Evolutionary conservation across 176 grass and related monocot species (phyloP), one percentile per base, ranked within the genome.

Genomic region (Bromus sterilis): DNA sequence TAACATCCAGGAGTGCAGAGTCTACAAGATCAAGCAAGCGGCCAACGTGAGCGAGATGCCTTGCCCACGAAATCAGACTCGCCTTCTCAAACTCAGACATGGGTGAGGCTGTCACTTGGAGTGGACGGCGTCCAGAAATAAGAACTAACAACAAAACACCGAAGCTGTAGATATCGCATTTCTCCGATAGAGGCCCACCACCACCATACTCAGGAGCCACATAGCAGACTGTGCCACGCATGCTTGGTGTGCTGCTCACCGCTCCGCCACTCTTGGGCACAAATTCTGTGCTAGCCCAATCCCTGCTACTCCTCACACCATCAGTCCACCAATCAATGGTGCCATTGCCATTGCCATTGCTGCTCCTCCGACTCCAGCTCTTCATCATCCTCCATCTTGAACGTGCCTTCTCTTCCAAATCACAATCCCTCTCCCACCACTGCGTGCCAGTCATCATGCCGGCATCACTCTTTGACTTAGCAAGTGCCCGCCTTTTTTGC

Each of bases 161-260:
- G 14, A 91, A 99, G 56, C 96, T 99, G 62, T 99, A 99, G 63
- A 99, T 95, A 77, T 99, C 96, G 42, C 96, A 99, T 78, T 99
- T 99, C 63, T 95, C 96, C 30, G 93, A 99, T 74, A 95, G 85
- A 40, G 87, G 89, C 21, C 91, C 93, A 10, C 96, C 93, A 0
- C 93, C 88, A 39, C 91, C 89, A 0, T 93, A 91, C 70, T 99
- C 96, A 18, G 96, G 96, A 53, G 96, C 96, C 30, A 93, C 96
- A 86, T 99, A 99, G 76, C 96, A 99, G 78, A 95, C 91, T 0
- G 96, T 99, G 46, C 96, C 96, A 46, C 96, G 93, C 93, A 95
- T 99, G 77, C 96, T 99, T 0, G 96, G 96, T 13, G 96, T 99
- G 75, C 96, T 99, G 76, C 92, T 93, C 74, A 86, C 88, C 36